Percentiles rank a stretch among this genome's conserved stretches.
These are phyloP conservation scores for Alopecurus myosuroides DNA, from an alignment of 176 grass and related monocot genomes.

Conservation along the genomic window DNA sequence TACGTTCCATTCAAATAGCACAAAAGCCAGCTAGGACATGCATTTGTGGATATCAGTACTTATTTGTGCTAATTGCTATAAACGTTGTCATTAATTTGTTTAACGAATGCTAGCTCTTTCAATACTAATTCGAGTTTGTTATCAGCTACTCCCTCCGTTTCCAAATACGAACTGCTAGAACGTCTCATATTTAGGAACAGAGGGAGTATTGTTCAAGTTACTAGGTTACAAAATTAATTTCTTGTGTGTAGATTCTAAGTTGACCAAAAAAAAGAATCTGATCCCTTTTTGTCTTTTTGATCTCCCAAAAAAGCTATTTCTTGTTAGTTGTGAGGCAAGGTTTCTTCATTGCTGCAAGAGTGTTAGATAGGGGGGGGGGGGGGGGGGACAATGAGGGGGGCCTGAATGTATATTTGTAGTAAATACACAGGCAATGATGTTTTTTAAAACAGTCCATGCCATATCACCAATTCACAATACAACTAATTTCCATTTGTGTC, in stretches of 20 bases:
- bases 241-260: not conserved
- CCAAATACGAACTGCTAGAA: no score
- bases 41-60: not conserved
- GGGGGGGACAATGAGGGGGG: not conserved
- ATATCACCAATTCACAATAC: not conserved
- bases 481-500: not conserved
- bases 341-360: not conserved
- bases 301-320: not conserved
- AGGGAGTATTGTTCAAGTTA: not conserved
- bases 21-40: not conserved
- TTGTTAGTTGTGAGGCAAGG: not conserved
- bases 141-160: no score
- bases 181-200: no score
- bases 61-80: not conserved
- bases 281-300: not conserved
- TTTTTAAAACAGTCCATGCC: not conserved
- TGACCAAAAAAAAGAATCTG: not conserved
- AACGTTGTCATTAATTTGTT: not conserved
- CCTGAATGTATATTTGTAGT: not conserved
- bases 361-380: not conserved
- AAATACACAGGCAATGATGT: not conserved
- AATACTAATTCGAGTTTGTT: not conserved
- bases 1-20: not conserved
- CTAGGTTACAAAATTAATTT: not conserved
- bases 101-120: not conserved